Evolutionary conservation across 2,329 filamentous ascomycete species (phyloP), one percentile per base, ranked within the genome.

Genomic region (Epichloe brachyelytri): DNA sequence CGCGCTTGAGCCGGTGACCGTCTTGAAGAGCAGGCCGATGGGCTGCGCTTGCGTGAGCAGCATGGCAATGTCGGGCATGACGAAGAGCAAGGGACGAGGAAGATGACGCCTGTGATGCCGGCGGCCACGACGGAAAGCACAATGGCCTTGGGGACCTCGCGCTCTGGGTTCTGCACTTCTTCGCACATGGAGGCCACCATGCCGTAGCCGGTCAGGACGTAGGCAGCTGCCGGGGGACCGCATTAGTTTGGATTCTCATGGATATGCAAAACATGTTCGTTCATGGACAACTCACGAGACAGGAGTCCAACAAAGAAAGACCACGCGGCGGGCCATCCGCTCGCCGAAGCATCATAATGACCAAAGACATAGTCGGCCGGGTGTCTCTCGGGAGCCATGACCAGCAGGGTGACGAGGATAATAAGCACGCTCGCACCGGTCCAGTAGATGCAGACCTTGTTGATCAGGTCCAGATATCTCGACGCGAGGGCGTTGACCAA

Each of bases 1-100:
- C 5, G 72, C 80, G 1, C 82, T 75, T 19, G 83, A 86, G 1
- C 85, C 85, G 0, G 86, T 89, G 10, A 82, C 85, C 0, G 72
- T 81, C 68, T 86, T 86, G 75, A 90, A 90, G 34, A 90, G 70
- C 4, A 83, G 71, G 8, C 83, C 85, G 55, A 91, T 85, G 1
- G 87, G 86, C 59, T 90, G 86, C 20, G 83, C 76, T 14, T 85
- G 83, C 2, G 67, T 64, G 30, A 86, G 78, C 15, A 90, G 76
- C 45, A 71, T 66, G 55, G 78, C 59, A 6, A 89, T 76, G 47
- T 85, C 76, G 0, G 86, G 85, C 30, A 90, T 72, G 37, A 88
- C 83, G 63, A 90, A 89, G 26, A 90, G 74, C 55, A 91, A 75
- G 0, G 85, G 43, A 90, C 78, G 14, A 89, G 65, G 64, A 86